Base-by-base conservation (phyloP, 192 early-diverging fungal species). In the Entomortierella beljakovae region DNA sequence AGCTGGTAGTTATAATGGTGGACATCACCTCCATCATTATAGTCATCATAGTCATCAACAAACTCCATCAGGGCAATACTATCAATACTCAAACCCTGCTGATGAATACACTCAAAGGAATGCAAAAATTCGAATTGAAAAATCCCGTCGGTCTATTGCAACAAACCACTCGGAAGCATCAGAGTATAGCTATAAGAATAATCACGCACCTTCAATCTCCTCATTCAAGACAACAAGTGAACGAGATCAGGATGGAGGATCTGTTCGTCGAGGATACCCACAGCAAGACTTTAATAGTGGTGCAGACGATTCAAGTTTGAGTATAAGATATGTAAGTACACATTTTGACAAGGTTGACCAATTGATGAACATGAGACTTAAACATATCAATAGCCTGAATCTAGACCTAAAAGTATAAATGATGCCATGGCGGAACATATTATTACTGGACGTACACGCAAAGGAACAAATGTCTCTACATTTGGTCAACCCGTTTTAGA, bases 121-220 rank as follows among this genome's bases (percentile, higher is more conserved):
- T 58, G 26, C 71, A 34, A 54, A 57, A 43, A 1, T 57, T 0
- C 73, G 73, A 0, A 10, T 68, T 22, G 73, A 77, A 51, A 77
- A 64, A 26, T 69, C 73, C 20, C 52, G 73, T 23, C 53, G 73
- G 3, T 77, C 73, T 11, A 38, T 69, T 22, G 65, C 52, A 0
- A 77, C 73, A 0, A 77, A 68, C 20, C 48, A 77, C 33, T 77
- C 73, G 6, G 73, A 64, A 20, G 60, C 65, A 7, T 77, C 73
- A 6, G 73, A 77, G 15, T 58, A 63, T 28, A 77, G 73, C 25
- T 56, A 51, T 1, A 60, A 68, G 1, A 40, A 74, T 16, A 55
- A 57, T 29, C 57, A 29, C 1, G 50, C 73, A 6, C 73, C 73
- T 4, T 77, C 73, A 9, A 77, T 77, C 22, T 23, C 54, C 20